phyloP scores from a whole-genome alignment of 306 rosid genomes.

The Dalbergia cochinchinensis region DNA sequence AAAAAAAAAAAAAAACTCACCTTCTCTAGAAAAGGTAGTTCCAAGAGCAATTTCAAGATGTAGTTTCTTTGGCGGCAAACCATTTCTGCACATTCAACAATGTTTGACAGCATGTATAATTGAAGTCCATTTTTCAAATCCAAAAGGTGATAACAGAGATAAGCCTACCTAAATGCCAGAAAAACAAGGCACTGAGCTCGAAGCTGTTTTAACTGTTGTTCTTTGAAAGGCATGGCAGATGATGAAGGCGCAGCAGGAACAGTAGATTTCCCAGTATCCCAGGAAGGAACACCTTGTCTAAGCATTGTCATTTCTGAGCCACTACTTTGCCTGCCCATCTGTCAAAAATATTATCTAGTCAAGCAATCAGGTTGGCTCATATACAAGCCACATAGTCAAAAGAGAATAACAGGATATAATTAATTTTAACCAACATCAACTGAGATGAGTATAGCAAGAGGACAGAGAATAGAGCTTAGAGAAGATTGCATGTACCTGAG shows the following conservation, averaged over 20 bases:
- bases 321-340: constrained; percentile 82
- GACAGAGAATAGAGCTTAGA: constrained; percentile 8
- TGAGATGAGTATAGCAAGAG: constrained; percentile 17
- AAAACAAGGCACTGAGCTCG: constrained; percentile 99
- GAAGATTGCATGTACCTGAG: constrained; percentile 54
- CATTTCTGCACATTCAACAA: constrained; percentile 73
- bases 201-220: constrained; percentile 96
- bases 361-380: constrained; percentile 42
- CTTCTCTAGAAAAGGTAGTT: constrained; percentile 75
- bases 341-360: constrained; percentile 52
- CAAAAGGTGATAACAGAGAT: constrained; percentile 21
- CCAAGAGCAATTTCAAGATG: constrained; percentile 99
- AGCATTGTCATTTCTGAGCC: constrained; percentile 66
- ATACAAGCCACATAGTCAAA: constrained; percentile 23
- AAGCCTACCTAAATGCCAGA: constrained; percentile 88
- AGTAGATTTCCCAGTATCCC: constrained; percentile 88
- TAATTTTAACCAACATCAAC: not conserved
- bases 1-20: constrained; percentile 46
- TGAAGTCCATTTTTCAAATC: constrained; percentile 25
- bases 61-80: constrained; percentile 90
- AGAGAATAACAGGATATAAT: constrained; percentile 38
- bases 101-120: constrained; percentile 41
- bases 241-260: constrained; percentile 53
- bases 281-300: constrained; percentile 65
- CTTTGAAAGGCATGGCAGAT: constrained; percentile 80